Conservation (phyloP, 805 yeast genomes). For the Candida chilensis region DNA sequence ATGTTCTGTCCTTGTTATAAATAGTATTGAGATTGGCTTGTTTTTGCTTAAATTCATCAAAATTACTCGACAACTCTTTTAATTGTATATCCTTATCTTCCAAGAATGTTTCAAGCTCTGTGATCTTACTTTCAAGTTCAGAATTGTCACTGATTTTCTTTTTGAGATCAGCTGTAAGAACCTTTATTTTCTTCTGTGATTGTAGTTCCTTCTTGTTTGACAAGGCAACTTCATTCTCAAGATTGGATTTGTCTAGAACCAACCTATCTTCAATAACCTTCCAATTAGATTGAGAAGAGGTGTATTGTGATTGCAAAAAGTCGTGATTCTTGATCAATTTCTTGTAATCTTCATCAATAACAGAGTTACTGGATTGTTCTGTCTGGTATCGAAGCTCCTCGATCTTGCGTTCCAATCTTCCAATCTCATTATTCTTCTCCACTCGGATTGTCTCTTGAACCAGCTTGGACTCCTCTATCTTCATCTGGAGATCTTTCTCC, state of each 20-base stretch:
- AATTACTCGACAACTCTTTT: conserved; percentile 11
- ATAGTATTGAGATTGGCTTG: conserved; percentile 7
- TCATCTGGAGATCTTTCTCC: background rate
- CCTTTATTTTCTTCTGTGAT: conserved; percentile 12
- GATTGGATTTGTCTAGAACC: conserved; percentile 30
- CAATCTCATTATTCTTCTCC: background rate
- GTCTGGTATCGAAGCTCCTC: background rate
- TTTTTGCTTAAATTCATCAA: conserved; percentile 17
- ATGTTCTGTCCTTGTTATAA: background rate
- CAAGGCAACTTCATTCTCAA: conserved; percentile 34
- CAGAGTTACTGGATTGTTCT: background rate
- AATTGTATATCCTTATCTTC: conserved; percentile 6
- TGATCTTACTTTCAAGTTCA: conserved; percentile 6
- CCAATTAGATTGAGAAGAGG: conserved; percentile 77
- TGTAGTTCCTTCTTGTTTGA: conserved; percentile 3
- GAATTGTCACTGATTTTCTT: conserved; percentile 7
- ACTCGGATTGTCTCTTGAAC: background rate
- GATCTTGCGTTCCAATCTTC: background rate
- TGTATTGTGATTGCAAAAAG: conserved; percentile 59
- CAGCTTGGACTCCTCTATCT: background rate
- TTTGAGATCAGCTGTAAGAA: conserved; percentile 25
- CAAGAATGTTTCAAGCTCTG: too few species aligned
- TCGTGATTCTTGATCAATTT: conserved; percentile 40
- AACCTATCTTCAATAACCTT: conserved; percentile 66
- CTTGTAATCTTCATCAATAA: conserved; percentile 26